A percentile compares a stretch with the other conserved stretches of the same genome.
Evolutionary conservation across 306 rosid genomes (phyloP).

Genomic region (Spatholobus suberectus): DNA sequence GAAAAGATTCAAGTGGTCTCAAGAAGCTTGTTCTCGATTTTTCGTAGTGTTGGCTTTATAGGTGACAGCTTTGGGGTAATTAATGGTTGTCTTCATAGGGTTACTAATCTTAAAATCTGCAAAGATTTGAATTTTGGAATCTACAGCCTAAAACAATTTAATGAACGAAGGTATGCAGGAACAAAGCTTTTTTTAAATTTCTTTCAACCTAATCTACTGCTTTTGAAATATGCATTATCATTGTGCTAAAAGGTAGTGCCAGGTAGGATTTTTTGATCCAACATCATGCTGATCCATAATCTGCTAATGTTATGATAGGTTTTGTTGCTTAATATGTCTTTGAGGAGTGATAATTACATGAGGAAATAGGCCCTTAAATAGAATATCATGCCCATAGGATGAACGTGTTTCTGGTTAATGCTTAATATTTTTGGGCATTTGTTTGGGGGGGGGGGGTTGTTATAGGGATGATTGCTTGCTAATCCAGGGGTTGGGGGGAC

Average conservation of each 20-base stretch:
- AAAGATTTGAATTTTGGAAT: slow-evolving; percentile 53
- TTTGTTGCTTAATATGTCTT: slow-evolving; percentile 36
- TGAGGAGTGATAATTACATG: slow-evolving; percentile 13
- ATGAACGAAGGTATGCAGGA: neutral
- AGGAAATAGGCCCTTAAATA: slow-evolving; percentile 3
- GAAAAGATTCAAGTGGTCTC: slow-evolving; percentile 35
- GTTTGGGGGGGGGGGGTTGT: neutral
- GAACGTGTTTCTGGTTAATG: slow-evolving; percentile 20
- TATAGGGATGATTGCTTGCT: neutral
- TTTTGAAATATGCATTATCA: slow-evolving; percentile 39
- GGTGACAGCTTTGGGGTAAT: slow-evolving; percentile 49
- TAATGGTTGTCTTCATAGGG: slow-evolving; percentile 42
- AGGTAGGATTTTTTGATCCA: slow-evolving; percentile 37
- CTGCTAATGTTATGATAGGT: slow-evolving; percentile 10
- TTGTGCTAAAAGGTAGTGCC: slow-evolving; percentile 45
- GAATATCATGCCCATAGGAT: neutral
- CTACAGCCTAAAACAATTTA: slow-evolving; percentile 34
- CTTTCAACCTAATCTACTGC: neutral
- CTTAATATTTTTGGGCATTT: neutral
- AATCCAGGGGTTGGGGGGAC: neutral
- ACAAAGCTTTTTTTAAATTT: neutral
- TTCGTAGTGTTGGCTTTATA: slow-evolving; percentile 21
- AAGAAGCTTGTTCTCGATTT: slow-evolving; percentile 41
- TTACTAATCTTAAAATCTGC: slow-evolving; percentile 49
- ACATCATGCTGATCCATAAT: slow-evolving; percentile 34